Evolutionary conservation across 1,139 yeast species (phyloP).

Genomic region (Blastobotrys capitulatus): DNA sequence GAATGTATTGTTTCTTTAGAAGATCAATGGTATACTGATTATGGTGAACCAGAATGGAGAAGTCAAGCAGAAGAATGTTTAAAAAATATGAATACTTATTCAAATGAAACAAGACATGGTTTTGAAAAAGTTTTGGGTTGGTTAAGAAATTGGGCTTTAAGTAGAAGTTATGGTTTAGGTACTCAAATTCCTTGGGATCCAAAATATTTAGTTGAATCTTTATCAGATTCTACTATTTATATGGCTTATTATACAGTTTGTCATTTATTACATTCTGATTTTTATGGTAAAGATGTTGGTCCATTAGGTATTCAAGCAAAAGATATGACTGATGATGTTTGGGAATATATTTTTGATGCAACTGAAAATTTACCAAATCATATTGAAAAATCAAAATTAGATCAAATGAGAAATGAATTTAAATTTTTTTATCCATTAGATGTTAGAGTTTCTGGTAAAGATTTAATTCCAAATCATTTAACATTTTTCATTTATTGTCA

Average conservation of each 20-base stretch:
- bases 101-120: conserved; percentile 82
- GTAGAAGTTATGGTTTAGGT: conserved; percentile 96
- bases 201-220: conserved; percentile 85
- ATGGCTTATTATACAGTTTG: conserved; percentile 93
- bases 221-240: conserved; percentile 93
- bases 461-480: conserved; percentile 93
- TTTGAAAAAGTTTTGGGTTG: conserved; percentile 93
- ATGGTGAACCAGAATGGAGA: conserved; percentile 95
- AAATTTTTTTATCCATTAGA: conserved; percentile 95
- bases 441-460: conserved; percentile 90
- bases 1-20: conserved; percentile 94
- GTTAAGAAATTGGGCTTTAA: conserved; percentile 98
- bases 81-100: conserved; percentile 68
- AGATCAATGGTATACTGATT: conserved; percentile 98
- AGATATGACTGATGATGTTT: conserved; percentile 88
- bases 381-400: conserved; percentile 63
- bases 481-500: conserved; percentile 92
- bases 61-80: conserved; percentile 79
- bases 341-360: conserved; percentile 82
- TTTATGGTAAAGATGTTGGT: conserved; percentile 74
- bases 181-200: conserved; percentile 97
- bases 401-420: conserved; percentile 82
- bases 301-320: conserved; percentile 69
- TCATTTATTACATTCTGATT: conserved; percentile 81
- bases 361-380: conserved; percentile 48